Conservation (phyloP, 345 rosid genomes). For the Dipteronia sinensis region DNA sequence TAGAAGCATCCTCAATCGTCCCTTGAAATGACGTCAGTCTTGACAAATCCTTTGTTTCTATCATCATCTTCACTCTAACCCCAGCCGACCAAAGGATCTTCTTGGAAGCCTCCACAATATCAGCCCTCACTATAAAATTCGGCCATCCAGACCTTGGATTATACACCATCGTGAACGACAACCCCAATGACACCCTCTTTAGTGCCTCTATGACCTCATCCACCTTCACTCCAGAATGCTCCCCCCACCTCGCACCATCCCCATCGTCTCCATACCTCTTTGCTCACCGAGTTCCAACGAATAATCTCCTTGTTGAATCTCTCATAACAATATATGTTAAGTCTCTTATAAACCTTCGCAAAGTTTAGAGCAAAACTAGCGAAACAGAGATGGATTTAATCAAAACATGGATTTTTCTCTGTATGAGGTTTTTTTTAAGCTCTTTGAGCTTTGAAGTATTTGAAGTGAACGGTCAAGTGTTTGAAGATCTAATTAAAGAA, state of each 20-base stretch:
- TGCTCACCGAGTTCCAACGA: conserved; percentile 65
- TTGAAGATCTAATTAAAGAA: no score
- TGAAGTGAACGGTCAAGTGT: no score
- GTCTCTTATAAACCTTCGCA: no score
- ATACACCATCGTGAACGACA: conserved; percentile 73
- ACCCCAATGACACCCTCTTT: conserved; percentile 53
- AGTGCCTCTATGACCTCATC: conserved; percentile 61
- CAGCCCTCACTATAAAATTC: conserved; percentile 77
- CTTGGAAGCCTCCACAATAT: conserved; percentile 70
- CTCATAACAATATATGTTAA: no score
- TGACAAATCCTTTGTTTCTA: conserved; percentile 81
- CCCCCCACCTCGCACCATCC: conserved; percentile 52
- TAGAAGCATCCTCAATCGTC: conserved; percentile 42
- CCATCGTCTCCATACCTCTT: conserved; percentile 34
- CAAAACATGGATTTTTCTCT: no score
- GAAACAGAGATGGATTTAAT: no score
- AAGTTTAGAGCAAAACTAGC: no score
- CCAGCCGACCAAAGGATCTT: conserved; percentile 55
- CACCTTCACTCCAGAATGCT: conserved; percentile 35
- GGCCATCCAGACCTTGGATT: conserved; percentile 76
- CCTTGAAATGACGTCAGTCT: conserved; percentile 82
- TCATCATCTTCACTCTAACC: conserved; percentile 75
- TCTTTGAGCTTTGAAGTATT: no score
- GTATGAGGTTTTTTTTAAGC: no score
- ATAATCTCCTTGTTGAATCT: conserved; percentile 53